phyloP scores from a whole-genome alignment of 2,329 filamentous ascomycete genomes.

The Curvularia verruculosa region DNA sequence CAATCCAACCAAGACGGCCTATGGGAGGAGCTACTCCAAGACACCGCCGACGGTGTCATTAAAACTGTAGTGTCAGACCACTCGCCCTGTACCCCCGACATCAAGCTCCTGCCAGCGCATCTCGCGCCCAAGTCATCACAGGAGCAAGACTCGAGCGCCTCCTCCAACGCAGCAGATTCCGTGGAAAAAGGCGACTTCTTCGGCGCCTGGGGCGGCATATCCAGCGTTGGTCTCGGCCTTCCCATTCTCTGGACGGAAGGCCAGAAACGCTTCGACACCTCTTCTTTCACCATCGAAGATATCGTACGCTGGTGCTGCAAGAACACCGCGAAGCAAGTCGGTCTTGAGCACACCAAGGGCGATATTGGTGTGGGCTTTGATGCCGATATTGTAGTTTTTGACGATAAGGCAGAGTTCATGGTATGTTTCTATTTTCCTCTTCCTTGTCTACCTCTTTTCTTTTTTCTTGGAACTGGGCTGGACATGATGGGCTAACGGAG shows the following conservation, averaged over 20 bases:
- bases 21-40: conserved; percentile 75
- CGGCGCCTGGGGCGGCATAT: conserved; percentile 94
- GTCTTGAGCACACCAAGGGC: conserved; percentile 81
- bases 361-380: conserved; percentile 80
- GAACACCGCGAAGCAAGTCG: conserved; percentile 88
- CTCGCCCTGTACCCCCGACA: conserved; percentile 91
- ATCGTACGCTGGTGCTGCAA: conserved; percentile 84
- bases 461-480: not conserved
- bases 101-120: conserved; percentile 82
- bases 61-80: conserved; percentile 93
- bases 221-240: conserved; percentile 88
- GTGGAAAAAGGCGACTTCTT: conserved; percentile 80
- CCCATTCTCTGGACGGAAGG: conserved; percentile 87
- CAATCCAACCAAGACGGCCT: conserved; percentile 81
- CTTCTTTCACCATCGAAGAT: conserved; percentile 67
- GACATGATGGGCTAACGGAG: not conserved
- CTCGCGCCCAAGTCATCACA: conserved; percentile 60
- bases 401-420: conserved; percentile 79
- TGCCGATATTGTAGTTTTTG: conserved; percentile 90
- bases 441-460: not conserved
- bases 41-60: conserved; percentile 73
- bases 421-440: conserved; percentile 55
- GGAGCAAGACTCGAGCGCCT: not conserved
- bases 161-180: not conserved
- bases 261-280: conserved; percentile 60